Evolutionary conservation across 2,329 filamentous ascomycete genomes (phyloP).

Genomic region (Cercospora sojina): DNA sequence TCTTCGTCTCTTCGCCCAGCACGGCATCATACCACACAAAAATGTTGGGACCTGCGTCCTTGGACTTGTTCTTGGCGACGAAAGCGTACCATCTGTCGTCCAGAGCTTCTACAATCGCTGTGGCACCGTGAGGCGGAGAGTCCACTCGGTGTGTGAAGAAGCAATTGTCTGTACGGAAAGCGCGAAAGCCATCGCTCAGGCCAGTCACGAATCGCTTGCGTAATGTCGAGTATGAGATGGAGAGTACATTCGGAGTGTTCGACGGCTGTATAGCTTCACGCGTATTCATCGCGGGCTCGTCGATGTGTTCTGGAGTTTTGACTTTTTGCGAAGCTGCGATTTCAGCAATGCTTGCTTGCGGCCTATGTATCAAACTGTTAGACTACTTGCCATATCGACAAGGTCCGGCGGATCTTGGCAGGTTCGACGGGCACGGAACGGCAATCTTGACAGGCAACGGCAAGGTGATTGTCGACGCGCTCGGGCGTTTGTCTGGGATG

Average conservation of each 20-base stretch:
- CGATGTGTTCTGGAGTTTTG: not conserved
- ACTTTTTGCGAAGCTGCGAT: not conserved
- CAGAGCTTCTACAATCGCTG: constrained; percentile 35
- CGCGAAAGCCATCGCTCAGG: constrained; percentile 77
- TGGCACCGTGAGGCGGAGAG: constrained; percentile 26
- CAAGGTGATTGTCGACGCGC: not conserved
- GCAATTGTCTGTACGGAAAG: constrained; percentile 39
- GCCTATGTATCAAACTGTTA: not conserved
- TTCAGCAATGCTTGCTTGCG: not conserved
- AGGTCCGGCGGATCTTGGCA: not conserved
- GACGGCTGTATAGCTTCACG: constrained; percentile 79
- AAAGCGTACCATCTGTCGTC: constrained; percentile 68
- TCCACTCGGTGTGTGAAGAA: constrained; percentile 34
- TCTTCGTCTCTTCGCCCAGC: constrained; percentile 71
- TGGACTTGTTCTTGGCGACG: constrained; percentile 73
- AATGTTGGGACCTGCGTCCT: constrained; percentile 34
- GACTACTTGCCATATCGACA: not conserved
- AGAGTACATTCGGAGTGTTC: constrained; percentile 71
- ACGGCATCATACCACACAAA: constrained; percentile 78
- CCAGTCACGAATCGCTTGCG: constrained; percentile 84
- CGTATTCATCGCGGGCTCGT: constrained; percentile 71
- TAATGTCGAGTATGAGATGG: constrained; percentile 81
- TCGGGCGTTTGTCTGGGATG: not conserved
- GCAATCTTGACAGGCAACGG: not conserved
- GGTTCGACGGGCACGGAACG: not conserved